Evolutionary conservation across 1,284 basidiomycete species (phyloP).

Genomic region (Fomitopsis pinicola): DNA sequence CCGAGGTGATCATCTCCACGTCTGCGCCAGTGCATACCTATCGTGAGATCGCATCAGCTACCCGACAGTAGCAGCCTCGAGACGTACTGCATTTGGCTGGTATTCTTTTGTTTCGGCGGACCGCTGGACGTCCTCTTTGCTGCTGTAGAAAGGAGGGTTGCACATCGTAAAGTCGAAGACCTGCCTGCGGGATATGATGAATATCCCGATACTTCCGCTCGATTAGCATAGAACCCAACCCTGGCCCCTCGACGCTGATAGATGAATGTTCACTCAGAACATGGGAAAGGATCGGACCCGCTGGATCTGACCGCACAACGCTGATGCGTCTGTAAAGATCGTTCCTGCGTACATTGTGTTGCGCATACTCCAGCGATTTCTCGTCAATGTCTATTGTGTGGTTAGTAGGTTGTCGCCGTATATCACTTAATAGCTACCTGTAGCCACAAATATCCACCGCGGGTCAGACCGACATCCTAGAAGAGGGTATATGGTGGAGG

Average conservation of each 20-base stretch:
- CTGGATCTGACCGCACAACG: constrained; percentile 36
- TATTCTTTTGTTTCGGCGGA: constrained; percentile 61
- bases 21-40: constrained; percentile 81
- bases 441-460: constrained; percentile 61
- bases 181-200: not conserved
- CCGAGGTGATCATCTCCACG: constrained; percentile 82
- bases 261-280: not conserved
- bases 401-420: not conserved
- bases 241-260: too few species aligned
- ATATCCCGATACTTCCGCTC: too few species aligned
- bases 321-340: constrained; percentile 44
- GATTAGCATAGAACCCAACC: not conserved
- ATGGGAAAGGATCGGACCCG: constrained; percentile 35
- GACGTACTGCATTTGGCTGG: constrained; percentile 61
- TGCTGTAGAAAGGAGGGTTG: constrained; percentile 92
- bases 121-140: constrained; percentile 58
- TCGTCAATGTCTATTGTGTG: constrained; percentile 61
- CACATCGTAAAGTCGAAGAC: constrained; percentile 82
- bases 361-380: constrained; percentile 51
- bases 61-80: not conserved
- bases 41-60: not conserved
- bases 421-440: constrained; percentile 44
- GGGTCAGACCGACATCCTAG: constrained; percentile 59
- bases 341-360: constrained; percentile 53
- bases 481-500: constrained; percentile 87